Conservation (phyloP, 805 yeast species). For the Barnettozyma siamensis region DNA sequence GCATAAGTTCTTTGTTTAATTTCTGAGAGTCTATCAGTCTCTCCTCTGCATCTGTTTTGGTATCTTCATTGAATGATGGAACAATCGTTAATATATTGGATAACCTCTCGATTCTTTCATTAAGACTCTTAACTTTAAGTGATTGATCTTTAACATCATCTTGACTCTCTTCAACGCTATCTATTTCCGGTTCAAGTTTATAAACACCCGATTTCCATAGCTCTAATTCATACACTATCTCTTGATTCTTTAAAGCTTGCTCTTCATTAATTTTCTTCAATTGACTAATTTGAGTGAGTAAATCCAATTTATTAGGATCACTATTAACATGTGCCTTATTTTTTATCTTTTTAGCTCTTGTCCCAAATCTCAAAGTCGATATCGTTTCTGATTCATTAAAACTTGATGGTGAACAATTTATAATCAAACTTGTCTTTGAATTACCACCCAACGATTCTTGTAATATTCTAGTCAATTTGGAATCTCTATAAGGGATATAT, state of each 20-base stretch:
- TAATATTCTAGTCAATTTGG: slow-evolving; percentile 69
- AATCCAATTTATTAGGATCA: slow-evolving; percentile 21
- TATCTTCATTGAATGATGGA: slow-evolving; percentile 8
- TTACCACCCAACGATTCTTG: slow-evolving; percentile 83
- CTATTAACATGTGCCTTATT: slow-evolving; percentile 58
- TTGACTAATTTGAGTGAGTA: slow-evolving; percentile 18
- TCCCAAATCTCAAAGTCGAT: slow-evolving; percentile 69
- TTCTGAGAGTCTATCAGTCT: slow-evolving; percentile 18
- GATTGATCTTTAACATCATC: background rate
- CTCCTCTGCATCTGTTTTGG: background rate
- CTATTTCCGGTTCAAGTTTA: slow-evolving; percentile 3
- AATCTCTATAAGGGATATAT: slow-evolving; percentile 72
- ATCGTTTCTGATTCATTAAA: slow-evolving; percentile 58
- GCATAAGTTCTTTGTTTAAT: slow-evolving; percentile 16
- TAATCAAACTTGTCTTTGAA: slow-evolving; percentile 65
- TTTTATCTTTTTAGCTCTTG: slow-evolving; percentile 60
- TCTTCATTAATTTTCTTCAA: slow-evolving; percentile 17
- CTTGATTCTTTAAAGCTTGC: slow-evolving; percentile 12
- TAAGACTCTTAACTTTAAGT: slow-evolving; percentile 1
- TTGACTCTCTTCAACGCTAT: too few relatives aligned
- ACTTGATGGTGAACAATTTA: slow-evolving; percentile 65
- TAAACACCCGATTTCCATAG: slow-evolving; percentile 20
- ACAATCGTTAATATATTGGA: slow-evolving; percentile 11
- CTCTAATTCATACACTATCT: slow-evolving; percentile 19
- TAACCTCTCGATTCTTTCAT: slow-evolving; percentile 13